A percentile compares a stretch with the other conserved stretches of the same genome.
phyloP scores from a whole-genome alignment of 2,329 filamentous ascomycete genomes.

The Diaporthe helianthi region DNA sequence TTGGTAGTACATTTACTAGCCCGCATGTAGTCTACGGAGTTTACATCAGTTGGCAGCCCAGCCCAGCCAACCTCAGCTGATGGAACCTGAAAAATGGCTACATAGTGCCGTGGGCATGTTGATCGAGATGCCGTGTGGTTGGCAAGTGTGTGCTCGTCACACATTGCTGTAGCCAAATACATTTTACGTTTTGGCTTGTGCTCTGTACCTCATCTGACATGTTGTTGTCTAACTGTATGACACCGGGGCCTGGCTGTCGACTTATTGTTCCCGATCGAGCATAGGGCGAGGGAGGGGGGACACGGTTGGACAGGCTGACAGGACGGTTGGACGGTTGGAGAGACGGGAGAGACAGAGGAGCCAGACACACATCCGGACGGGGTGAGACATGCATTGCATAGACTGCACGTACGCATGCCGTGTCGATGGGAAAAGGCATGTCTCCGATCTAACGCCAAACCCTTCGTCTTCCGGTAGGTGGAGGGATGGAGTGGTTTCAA shows the following conservation, averaged over 20 bases:
- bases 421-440: background rate
- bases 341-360: background rate
- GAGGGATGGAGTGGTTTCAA: background rate
- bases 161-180: background rate
- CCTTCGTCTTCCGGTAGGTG: background rate
- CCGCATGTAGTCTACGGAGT: too few species aligned
- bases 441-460: slow-evolving; percentile 10
- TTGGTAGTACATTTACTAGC: background rate
- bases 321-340: too few species aligned
- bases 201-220: background rate
- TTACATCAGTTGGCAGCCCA: too few species aligned
- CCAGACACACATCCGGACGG: slow-evolving; percentile 9
- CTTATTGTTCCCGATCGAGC: background rate
- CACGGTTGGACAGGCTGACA: background rate
- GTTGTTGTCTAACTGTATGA: background rate
- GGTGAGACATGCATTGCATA: slow-evolving; percentile 17
- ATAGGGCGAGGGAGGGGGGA: slow-evolving; percentile 1
- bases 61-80: too few species aligned
- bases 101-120: background rate
- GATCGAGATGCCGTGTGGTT: slow-evolving; percentile 3
- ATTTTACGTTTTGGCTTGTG: background rate
- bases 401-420: slow-evolving; percentile 1
- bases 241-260: background rate
- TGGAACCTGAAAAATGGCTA: background rate
- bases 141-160: background rate